phyloP scores from a whole-genome alignment of 2,329 filamentous ascomycete genomes.

The Mycosphaerelloides madeirae region DNA sequence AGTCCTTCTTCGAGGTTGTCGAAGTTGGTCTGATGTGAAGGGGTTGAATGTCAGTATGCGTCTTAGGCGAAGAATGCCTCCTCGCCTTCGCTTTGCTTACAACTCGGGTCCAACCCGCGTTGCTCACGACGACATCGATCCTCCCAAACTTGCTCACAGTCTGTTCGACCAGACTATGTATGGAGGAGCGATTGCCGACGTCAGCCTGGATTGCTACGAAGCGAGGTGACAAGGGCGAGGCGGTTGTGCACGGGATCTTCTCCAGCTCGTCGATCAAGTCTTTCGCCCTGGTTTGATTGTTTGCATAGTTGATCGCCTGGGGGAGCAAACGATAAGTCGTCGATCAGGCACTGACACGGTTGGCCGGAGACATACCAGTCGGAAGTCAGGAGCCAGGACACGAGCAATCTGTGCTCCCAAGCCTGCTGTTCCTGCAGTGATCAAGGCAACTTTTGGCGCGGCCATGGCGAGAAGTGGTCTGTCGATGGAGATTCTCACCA shows the following conservation, averaged over 20 bases:
- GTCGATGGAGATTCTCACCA: too few relatives aligned
- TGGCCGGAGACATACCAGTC: slow-evolving; percentile 34
- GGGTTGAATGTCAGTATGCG: too few relatives aligned
- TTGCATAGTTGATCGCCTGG: slow-evolving; percentile 46
- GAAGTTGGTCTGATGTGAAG: too few relatives aligned
- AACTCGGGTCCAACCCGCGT: slow-evolving; percentile 32
- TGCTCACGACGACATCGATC: slow-evolving; percentile 42
- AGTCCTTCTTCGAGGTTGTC: slow-evolving; percentile 33
- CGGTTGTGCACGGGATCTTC: slow-evolving; percentile 28
- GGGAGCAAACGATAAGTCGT: slow-evolving; percentile 6
- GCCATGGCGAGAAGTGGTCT: slow-evolving; percentile 30
- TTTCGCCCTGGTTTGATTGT: slow-evolving; percentile 40
- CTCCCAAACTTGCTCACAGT: slow-evolving; percentile 33
- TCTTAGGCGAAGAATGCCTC: too few relatives aligned
- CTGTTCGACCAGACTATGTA: slow-evolving; percentile 33
- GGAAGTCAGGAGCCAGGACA: slow-evolving; percentile 43
- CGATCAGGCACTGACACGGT: neutral
- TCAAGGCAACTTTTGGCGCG: slow-evolving; percentile 42
- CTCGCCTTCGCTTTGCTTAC: too few relatives aligned
- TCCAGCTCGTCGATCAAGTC: slow-evolving; percentile 40
- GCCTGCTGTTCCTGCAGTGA: slow-evolving; percentile 47
- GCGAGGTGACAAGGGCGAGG: slow-evolving; percentile 13
- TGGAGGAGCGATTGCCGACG: slow-evolving; percentile 23
- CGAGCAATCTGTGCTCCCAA: slow-evolving; percentile 46
- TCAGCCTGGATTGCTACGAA: slow-evolving; percentile 27